Percentiles rank a stretch among this genome's conserved stretches.
These are phyloP conservation scores for Capsella bursapastoris DNA, from an alignment of 345 rosid genomes.

Conservation along the genomic window DNA sequence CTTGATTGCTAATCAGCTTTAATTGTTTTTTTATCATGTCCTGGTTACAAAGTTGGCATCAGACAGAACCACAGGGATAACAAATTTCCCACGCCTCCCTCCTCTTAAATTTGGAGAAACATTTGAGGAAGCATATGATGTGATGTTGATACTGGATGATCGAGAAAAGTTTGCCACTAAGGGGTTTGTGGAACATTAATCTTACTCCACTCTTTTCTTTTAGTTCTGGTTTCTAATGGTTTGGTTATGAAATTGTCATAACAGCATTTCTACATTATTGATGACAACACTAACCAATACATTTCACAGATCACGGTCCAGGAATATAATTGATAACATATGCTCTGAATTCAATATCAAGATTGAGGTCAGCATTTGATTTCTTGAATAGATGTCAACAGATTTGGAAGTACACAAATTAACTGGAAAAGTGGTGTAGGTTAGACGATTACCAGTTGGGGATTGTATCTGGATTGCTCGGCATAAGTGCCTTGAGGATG, in stretches of 20 bases:
- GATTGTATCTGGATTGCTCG: conserved; percentile 94
- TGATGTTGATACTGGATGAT: conserved; percentile 78
- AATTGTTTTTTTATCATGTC: conserved; percentile 18
- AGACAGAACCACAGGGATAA: conserved; percentile 42
- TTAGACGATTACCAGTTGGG: conserved; percentile 85
- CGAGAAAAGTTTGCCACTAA: conserved; percentile 74
- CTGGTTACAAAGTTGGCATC: conserved; percentile 49
- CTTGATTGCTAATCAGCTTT: conserved; percentile 6
- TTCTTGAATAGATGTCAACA: conserved; percentile 14
- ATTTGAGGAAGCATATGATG: conserved; percentile 79
- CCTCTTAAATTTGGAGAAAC: conserved; percentile 76
- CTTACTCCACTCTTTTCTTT: conserved; percentile 11
- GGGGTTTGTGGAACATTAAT: conserved; percentile 54
- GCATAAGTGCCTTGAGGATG: conserved; percentile 62
- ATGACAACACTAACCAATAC: not conserved
- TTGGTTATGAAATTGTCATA: not conserved
- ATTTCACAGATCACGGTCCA: conserved; percentile 62
- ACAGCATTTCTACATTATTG: not conserved
- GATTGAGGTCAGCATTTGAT: conserved; percentile 55
- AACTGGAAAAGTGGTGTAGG: conserved; percentile 50
- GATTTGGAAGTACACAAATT: not conserved
- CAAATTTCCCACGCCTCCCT: conserved; percentile 56
- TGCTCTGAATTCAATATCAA: conserved; percentile 70
- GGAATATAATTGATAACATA: conserved; percentile 57
- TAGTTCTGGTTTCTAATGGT: not conserved